A percentile compares a stretch with the other conserved stretches of the same genome.
phyloP scores from a whole-genome alignment of 805 yeast genomes.

The Kluyveromyces aestuarii region DNA sequence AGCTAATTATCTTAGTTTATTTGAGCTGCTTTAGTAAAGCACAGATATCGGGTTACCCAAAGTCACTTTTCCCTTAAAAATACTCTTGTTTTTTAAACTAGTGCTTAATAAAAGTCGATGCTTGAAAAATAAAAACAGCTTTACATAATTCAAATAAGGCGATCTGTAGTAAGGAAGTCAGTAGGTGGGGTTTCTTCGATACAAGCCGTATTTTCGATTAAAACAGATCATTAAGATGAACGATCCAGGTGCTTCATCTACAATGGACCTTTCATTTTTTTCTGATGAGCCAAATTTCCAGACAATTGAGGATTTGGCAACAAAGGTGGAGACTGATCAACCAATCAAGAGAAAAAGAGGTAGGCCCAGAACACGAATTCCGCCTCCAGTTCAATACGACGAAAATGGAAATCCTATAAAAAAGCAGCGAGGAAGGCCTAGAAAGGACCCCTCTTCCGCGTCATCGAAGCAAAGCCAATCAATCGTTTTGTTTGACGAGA shows the following conservation, averaged over 20 bases:
- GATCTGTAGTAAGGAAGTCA: neutral
- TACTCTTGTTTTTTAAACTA: neutral
- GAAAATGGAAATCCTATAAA: conserved; percentile 2
- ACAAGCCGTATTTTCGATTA: no score
- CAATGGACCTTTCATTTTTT: conserved; percentile 2
- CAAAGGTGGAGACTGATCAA: neutral
- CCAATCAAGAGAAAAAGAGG: neutral
- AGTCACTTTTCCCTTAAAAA: neutral
- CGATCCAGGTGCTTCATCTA: neutral
- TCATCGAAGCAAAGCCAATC: conserved; percentile 6
- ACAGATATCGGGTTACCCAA: neutral
- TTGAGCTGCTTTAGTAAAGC: neutral
- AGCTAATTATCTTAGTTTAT: neutral
- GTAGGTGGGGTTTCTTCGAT: no score
- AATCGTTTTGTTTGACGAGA: neutral
- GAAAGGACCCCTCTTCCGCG: neutral
- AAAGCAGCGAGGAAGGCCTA: conserved; percentile 1
- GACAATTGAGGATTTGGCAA: neutral
- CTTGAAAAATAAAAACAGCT: neutral
- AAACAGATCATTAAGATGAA: neutral
- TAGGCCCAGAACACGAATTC: conserved; percentile 1
- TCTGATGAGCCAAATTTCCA: conserved; percentile 1
- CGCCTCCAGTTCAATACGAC: neutral
- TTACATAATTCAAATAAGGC: neutral
- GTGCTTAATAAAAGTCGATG: neutral